A percentile compares a stretch with the other conserved stretches of the same genome.
Evolutionary conservation across 2,329 filamentous ascomycete genomes (phyloP).

Genomic region (Pseudogymnoascus sp.): DNA sequence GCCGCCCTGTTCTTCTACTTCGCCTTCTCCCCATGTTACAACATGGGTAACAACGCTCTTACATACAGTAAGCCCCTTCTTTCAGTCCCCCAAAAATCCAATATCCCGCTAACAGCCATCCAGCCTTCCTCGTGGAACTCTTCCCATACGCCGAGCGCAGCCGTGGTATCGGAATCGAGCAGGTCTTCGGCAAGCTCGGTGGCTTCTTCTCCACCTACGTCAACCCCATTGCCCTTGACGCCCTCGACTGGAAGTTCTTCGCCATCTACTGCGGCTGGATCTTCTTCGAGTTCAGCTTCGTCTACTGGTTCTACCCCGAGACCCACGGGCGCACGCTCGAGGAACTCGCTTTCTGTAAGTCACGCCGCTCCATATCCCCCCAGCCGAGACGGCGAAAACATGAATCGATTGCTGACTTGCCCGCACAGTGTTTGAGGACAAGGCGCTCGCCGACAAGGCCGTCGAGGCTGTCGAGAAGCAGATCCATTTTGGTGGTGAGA

Average conservation of each 20-base stretch:
- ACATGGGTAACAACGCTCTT: conserved; percentile 59
- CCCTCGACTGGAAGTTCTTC: conserved; percentile 37
- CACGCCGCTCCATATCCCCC: conserved; percentile 11
- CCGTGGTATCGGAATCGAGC: conserved; percentile 44
- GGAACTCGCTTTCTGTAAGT: conserved; percentile 39
- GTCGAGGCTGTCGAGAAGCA: conserved; percentile 32
- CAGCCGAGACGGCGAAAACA: neutral
- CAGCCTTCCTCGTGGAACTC: conserved; percentile 49
- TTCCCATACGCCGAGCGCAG: conserved; percentile 51
- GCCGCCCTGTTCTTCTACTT: conserved; percentile 51
- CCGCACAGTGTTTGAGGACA: conserved; percentile 32
- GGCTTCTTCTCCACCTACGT: conserved; percentile 41
- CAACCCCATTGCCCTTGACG: conserved; percentile 38
- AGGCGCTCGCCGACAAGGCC: conserved; percentile 29
- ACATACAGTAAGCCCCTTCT: conserved; percentile 45
- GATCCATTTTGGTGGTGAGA: conserved; percentile 23
- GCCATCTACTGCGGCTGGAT: conserved; percentile 38
- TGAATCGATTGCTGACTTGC: neutral
- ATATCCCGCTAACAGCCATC: neutral
- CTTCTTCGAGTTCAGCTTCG: conserved; percentile 33
- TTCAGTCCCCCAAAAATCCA: neutral
- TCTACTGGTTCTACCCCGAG: conserved; percentile 41
- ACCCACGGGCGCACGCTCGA: conserved; percentile 37
- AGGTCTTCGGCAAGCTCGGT: conserved; percentile 33
- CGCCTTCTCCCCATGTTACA: conserved; percentile 51